Evolutionary conservation across 441 rosid species (phyloP).

Genomic region (Manihot esculenta): DNA sequence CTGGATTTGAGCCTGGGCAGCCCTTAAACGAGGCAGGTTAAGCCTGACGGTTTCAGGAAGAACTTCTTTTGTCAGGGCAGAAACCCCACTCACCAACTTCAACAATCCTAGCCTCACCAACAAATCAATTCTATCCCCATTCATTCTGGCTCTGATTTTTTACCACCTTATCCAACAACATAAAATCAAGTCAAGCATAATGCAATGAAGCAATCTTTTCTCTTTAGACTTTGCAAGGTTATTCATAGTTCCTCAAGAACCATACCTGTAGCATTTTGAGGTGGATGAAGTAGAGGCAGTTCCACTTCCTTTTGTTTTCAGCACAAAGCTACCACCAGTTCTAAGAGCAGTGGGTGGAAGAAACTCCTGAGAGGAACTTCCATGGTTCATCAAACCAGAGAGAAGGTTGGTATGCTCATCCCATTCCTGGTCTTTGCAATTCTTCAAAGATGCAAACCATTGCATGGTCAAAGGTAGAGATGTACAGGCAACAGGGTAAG

Average conservation of each 20-base stretch:
- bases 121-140: constrained; percentile 69
- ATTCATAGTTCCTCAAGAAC: background rate
- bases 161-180: constrained; percentile 7
- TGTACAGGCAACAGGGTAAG: constrained; percentile 42
- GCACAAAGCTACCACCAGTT: constrained; percentile 39
- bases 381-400: constrained; percentile 43
- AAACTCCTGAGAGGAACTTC: constrained; percentile 36
- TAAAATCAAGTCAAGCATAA: background rate
- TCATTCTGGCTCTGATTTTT: constrained; percentile 44
- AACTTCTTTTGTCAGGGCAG: constrained; percentile 55
- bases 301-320: constrained; percentile 10
- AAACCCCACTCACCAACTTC: constrained; percentile 60
- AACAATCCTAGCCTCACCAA: constrained; percentile 75
- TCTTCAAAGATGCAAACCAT: constrained; percentile 63
- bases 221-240: background rate
- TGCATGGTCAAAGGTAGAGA: constrained; percentile 54
- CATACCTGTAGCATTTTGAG: constrained; percentile 15
- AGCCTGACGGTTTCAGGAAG: constrained; percentile 77
- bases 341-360: constrained; percentile 54
- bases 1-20: constrained; percentile 77
- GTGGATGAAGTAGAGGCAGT: constrained; percentile 7
- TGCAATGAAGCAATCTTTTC: background rate
- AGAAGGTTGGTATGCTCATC: constrained; percentile 57
- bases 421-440: constrained; percentile 63
- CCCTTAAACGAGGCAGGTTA: constrained; percentile 66